Base-by-base conservation (phyloP, 768 basidiomycete genomes). In the Basidioascus undulatus region DNA sequence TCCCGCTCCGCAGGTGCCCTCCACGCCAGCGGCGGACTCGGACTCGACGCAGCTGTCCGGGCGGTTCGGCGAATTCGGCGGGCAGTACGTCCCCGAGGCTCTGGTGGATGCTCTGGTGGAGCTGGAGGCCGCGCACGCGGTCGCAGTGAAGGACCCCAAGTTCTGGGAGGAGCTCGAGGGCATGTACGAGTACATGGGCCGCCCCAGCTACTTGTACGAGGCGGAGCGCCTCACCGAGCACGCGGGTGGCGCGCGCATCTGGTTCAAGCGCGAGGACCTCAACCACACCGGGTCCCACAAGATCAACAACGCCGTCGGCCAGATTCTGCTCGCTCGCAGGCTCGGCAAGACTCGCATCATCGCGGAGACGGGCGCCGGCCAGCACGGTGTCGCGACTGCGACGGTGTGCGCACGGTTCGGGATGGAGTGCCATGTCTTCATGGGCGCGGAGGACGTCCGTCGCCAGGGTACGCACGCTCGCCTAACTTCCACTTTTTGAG, bases 241-340 rank as follows among this genome's bases (percentile, higher is more conserved):
- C 51, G 79, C 74, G 9, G 83, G 82, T 18, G 92, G 92, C 19
- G 89, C 92, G 10, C 80, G 71, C 43, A 92, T 98, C 50, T 98
- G 92, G 92, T 62, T 98, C 51, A 98, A 98, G 65, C 72, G 86
- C 35, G 89, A 87, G 60, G 84, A 89, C 51, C 54, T 89, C 44
- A 98, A 98, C 57, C 89, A 96, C 56, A 96, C 92, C 0, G 92
- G 92, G 13, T 94, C 87, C 9, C 92, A 98, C 61, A 98, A 96
- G 60, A 96, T 98, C 55, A 96, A 96, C 61, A 98, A 98, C 57
- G 89, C 89, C 19, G 76, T 98, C 44, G 92, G 92, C 27, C 87
- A 89, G 78, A 87, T 96, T 46, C 65, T 98, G 15, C 71, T 98
- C 21, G 92, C 92, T n/a, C 69, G 70, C 35, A 72, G 92, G 34